A percentile compares a stretch with the other conserved stretches of the same genome.
These are phyloP conservation scores for Paramarasmius palmivorus DNA, from an alignment of 1,284 basidiomycete genomes.

Conservation along the genomic window DNA sequence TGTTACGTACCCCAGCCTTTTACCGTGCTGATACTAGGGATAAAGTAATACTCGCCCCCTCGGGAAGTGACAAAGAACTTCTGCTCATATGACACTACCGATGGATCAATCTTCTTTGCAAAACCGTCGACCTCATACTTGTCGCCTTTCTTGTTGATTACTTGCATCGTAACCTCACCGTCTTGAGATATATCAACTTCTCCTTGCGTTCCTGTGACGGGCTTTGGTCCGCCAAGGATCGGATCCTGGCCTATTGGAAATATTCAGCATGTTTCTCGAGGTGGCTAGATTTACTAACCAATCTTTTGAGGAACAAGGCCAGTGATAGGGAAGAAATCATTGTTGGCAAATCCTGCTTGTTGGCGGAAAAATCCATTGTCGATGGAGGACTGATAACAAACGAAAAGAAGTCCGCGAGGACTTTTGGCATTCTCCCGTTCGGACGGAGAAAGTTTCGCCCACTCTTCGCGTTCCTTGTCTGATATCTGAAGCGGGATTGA, in stretches of 20 bases:
- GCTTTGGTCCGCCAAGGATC: constrained; percentile 12
- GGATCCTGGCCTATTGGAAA: constrained; percentile 23
- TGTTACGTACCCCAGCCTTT: no score
- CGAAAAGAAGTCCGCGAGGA: constrained; percentile 27
- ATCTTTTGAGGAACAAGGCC: constrained; percentile 15
- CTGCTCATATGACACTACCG: not conserved
- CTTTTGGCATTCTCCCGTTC: not conserved
- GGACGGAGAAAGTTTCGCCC: not conserved
- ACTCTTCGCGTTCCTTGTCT: not conserved
- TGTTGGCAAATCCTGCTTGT: constrained; percentile 20
- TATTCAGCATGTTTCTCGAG: not conserved
- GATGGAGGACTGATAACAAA: constrained; percentile 29
- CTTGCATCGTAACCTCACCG: not conserved
- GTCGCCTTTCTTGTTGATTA: not conserved
- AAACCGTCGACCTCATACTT: not conserved
- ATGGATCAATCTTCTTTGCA: not conserved
- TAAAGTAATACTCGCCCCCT: constrained; percentile 3
- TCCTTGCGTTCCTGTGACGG: not conserved
- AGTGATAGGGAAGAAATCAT: constrained; percentile 25
- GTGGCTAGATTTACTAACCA: constrained; percentile 11
- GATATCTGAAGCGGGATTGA: not conserved
- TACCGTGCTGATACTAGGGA: not conserved
- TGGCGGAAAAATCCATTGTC: constrained; percentile 30
- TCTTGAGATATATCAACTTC: not conserved
- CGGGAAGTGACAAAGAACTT: constrained; percentile 5